Evolutionary conservation across 805 yeast species (phyloP), one percentile per base, ranked within the genome.

Genomic region (Ogataea henricii): DNA sequence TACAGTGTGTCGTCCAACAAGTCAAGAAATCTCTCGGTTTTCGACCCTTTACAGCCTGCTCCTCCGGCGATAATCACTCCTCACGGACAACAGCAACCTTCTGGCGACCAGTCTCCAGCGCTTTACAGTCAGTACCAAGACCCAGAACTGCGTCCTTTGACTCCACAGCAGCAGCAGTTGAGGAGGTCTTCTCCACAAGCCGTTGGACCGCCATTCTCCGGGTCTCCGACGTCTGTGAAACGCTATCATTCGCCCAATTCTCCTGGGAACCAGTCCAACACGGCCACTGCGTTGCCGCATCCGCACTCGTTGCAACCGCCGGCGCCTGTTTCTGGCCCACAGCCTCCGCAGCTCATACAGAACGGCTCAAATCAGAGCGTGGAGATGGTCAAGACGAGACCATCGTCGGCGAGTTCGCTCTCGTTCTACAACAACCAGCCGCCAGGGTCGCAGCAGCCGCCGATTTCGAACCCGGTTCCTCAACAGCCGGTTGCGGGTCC

Each of bases 21-120:
- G 41, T 59, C 68, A 10, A 64, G 79, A 38, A 73, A 74, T 49
- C 60, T 65, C 27, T 73, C 78, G 12, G 68, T 73, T 16, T 66
- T 66, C 51, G 72, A 63, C 45, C 70, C 71, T 2, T 49, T 67
- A 36, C 68, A 58, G 42, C 62, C 64, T 9, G 49, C 51, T 3
- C 46, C 56, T 10, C 47, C 49, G 10, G 32, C 53, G 12, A 16
- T 45, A 26, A 32, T 48, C 5, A 17, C 52, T 9, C 43, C 16
- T 23, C 49, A 14, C 38, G 54, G 37, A 20, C 50, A 43, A 6
- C 44, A 43, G 9, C 44, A 39, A 2, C 49, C 38, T 21, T 20
- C 47, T 2, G 40, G 32, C 6, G 48, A 51, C 13, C 52, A 47
- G 23, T 33, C 54, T 5, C 54, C 54, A n/a, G 48, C 43, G 6